Conservation (phyloP, 2,329 filamentous ascomycete species). For the Cladophialophora yegresii region DNA sequence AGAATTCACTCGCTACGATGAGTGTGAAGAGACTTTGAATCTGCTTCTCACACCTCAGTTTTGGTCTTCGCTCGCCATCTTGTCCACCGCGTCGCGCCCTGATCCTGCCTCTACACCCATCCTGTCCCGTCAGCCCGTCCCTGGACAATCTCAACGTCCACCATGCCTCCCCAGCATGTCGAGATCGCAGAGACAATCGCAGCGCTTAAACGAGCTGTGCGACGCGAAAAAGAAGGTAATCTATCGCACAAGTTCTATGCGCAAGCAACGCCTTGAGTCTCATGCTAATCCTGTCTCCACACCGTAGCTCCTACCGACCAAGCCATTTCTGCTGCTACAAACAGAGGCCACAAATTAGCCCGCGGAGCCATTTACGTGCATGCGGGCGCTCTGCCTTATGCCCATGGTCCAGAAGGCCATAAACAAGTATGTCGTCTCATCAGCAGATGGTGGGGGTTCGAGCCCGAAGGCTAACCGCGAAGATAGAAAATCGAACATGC, state of each 20-base stretch:
- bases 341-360: constrained; percentile 64
- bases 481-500: constrained; percentile 61
- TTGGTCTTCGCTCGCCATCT: not conserved
- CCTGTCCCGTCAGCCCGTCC: constrained; percentile 4
- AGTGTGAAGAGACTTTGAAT: constrained; percentile 1
- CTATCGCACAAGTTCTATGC: not conserved
- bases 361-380: constrained; percentile 59
- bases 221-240: constrained; percentile 51
- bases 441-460: not conserved
- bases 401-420: constrained; percentile 55
- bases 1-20: constrained; percentile 1
- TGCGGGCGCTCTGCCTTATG: constrained; percentile 56
- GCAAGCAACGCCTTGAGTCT: not conserved
- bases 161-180: constrained; percentile 36
- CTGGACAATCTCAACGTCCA: not conserved
- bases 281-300: constrained; percentile 11
- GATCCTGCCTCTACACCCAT: not conserved
- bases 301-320: constrained; percentile 49
- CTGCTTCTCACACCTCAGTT: not conserved
- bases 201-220: constrained; percentile 56
- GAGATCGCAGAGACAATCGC: constrained; percentile 57
- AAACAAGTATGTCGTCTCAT: constrained; percentile 52
- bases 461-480: constrained; percentile 16
- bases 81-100: too few relatives aligned
- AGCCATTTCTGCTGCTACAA: constrained; percentile 56